phyloP scores from a whole-genome alignment of 1,139 yeast genomes.

The Suhomyces coccinellae region DNA sequence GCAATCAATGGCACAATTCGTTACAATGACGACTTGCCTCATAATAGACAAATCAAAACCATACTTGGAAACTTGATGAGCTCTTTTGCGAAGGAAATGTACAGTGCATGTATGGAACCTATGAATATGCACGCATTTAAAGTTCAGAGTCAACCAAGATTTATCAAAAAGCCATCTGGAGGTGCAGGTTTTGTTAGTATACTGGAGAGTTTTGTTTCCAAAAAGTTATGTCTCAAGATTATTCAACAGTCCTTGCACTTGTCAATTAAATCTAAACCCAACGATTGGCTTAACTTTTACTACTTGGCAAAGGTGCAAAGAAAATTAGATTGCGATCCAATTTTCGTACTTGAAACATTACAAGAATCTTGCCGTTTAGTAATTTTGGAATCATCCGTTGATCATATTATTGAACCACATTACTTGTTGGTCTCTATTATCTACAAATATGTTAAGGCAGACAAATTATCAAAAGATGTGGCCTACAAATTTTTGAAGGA shows the following conservation, averaged over 20 bases:
- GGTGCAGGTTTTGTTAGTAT: slow-evolving; percentile 23
- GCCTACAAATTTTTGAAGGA: slow-evolving; percentile 42
- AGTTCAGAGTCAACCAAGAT: slow-evolving; percentile 37
- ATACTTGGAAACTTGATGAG: slow-evolving; percentile 54
- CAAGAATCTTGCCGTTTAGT: slow-evolving; percentile 44
- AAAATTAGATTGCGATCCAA: slow-evolving; percentile 39
- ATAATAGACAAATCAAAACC: slow-evolving; percentile 21
- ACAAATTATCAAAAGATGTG: slow-evolving; percentile 29
- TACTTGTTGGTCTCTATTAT: slow-evolving; percentile 60
- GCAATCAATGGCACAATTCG: slow-evolving; percentile 57
- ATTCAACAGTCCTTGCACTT: slow-evolving; percentile 43
- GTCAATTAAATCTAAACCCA: slow-evolving; percentile 43
- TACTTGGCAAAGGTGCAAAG: slow-evolving; percentile 61
- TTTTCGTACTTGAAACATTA: slow-evolving; percentile 39
- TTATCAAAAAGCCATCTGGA: slow-evolving; percentile 29
- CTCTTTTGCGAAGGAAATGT: slow-evolving; percentile 59
- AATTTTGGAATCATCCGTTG: slow-evolving; percentile 44
- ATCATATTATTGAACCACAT: slow-evolving; percentile 69
- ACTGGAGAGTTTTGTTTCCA: slow-evolving; percentile 26
- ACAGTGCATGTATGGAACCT: slow-evolving; percentile 63
- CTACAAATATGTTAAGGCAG: slow-evolving; percentile 54
- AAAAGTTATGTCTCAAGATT: slow-evolving; percentile 31
- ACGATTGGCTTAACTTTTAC: slow-evolving; percentile 65
- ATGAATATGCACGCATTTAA: slow-evolving; percentile 61
- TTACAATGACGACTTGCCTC: slow-evolving; percentile 5